Base-by-base conservation (phyloP, 345 rosid genomes). In the Raphanus raphanistrum region DNA sequence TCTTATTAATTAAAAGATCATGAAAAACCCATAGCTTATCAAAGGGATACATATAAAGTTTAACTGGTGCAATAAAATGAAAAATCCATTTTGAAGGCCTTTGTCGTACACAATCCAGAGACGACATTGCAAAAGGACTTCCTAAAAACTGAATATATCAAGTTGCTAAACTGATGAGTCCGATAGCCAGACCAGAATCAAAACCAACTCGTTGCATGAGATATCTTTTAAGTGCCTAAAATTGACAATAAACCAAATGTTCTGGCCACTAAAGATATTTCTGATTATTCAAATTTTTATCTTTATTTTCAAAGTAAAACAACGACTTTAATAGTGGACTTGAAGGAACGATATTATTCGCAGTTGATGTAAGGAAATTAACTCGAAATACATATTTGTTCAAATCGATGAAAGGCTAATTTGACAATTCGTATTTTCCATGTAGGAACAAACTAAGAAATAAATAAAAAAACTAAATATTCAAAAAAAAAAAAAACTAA, bases 361-460 rank as follows among this genome's bases (percentile, higher is more conserved):
- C 28, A 32, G 16, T 38, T 38, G 45, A 43, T 43, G 52, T 43
- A 43, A 43, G n/a, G n/a, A 43, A 43, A 43, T 43, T 43, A 12
- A 43, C 12, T 43, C 15, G 15, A 43, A 43, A 43, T 12, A 43
- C 2, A 43, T 43, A 41, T 41, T 41, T 8, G 50, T 43, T 43
- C 5, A 11, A 43, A 43, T 43, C 8, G 50, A 12, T 43, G 50
- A 43, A 43, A 43, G 52, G 52, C 52, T 43, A 4, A 43, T 43
- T 59, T 76, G 80, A 69, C 75, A 35, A 7, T 76, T 67, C 59
- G 61, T 43, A 58, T 38, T 67, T 54, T 66, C 7, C 75, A 9
- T 13, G 6, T 57, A 2, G 5, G 31, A 41, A 41, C 63, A 60
- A 60, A 50, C 33, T 58, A 68, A 48, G 28, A 41, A 9, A 55